phyloP scores from a whole-genome alignment of 129 eudicot species.

The Lonicera japonica region DNA sequence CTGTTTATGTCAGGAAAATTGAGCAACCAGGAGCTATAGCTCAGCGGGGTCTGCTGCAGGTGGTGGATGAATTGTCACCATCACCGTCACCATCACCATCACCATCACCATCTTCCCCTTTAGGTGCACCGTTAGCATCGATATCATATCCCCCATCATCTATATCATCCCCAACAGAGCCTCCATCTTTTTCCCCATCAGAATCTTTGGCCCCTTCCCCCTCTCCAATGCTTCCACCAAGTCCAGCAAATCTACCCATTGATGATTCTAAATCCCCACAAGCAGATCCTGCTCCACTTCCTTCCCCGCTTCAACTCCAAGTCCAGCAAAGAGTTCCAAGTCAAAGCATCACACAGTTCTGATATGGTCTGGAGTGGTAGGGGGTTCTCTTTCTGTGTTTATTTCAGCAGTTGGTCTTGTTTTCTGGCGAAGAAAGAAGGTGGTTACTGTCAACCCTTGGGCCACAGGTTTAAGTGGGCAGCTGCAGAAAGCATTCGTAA shows the following conservation, averaged over 20 bases:
- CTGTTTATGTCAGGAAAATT: slow-evolving; percentile 27
- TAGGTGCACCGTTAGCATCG: slow-evolving; percentile 21
- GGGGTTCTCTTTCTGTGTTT: slow-evolving; percentile 40
- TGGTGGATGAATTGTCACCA: slow-evolving; percentile 7
- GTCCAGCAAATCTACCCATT: slow-evolving; percentile 23
- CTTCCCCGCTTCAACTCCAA: slow-evolving; percentile 32
- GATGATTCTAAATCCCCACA: slow-evolving; percentile 11
- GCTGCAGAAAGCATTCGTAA: slow-evolving; percentile 70
- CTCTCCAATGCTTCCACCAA: slow-evolving; percentile 23
- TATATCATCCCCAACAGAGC: slow-evolving; percentile 17
- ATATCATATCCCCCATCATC: slow-evolving; percentile 32
- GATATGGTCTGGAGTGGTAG: slow-evolving; percentile 41
- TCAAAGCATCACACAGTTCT: slow-evolving; percentile 30
- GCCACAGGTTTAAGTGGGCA: slow-evolving; percentile 83
- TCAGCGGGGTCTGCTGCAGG: slow-evolving; percentile 46
- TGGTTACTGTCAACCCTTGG: slow-evolving; percentile 71
- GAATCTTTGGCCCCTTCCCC: slow-evolving; percentile 25
- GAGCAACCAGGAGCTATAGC: slow-evolving; percentile 10
- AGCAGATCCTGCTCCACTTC: slow-evolving; percentile 23
- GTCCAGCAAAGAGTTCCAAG: slow-evolving; percentile 7
- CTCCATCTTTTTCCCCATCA: slow-evolving; percentile 33
- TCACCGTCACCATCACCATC: slow-evolving; percentile 19
- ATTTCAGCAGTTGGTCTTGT: slow-evolving; percentile 34
- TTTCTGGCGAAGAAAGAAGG: slow-evolving; percentile 40
- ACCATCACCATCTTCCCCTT: slow-evolving; percentile 3